A percentile compares a stretch with the other conserved stretches of the same genome.
phyloP scores from a whole-genome alignment of 805 yeast genomes.

The Lipomyces oligophaga region DNA sequence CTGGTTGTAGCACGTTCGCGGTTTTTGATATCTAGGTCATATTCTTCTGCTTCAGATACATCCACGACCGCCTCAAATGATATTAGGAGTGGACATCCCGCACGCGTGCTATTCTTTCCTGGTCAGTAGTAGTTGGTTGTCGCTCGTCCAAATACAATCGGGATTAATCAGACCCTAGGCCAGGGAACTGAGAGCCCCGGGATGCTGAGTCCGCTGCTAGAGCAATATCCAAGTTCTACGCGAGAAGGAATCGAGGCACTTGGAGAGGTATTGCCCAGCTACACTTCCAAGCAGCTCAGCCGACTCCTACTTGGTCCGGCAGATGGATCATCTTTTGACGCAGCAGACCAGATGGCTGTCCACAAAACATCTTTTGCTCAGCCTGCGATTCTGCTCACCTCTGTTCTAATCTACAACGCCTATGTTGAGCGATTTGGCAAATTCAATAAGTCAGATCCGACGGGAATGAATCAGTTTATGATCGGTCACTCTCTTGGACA shows the following conservation, averaged over 20 bases:
- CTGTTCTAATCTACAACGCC: constrained; percentile 5
- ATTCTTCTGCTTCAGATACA: no score
- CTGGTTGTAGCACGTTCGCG: no score
- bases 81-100: no score
- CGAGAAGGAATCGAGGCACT: constrained; percentile 2
- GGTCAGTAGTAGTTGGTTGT: constrained; percentile 1
- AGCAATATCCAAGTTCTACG: constrained; percentile 3
- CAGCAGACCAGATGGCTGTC: constrained; percentile 6
- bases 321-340: background rate
- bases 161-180: no score
- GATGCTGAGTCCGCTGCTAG: constrained; percentile 9
- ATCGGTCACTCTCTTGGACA: constrained; percentile 28
- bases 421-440: no score
- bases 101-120: constrained; percentile 9
- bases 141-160: no score
- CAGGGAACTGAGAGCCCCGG: constrained; percentile 17
- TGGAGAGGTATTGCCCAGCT: background rate
- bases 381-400: constrained; percentile 17
- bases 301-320: background rate
- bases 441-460: background rate
- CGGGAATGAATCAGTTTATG: background rate
- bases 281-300: background rate
- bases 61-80: no score
- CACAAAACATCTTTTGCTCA: constrained; percentile 23
- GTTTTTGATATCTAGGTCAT: no score